Base-by-base conservation (phyloP, 192 early-diverging fungal species). In the Linnemannia schmuckeri region DNA sequence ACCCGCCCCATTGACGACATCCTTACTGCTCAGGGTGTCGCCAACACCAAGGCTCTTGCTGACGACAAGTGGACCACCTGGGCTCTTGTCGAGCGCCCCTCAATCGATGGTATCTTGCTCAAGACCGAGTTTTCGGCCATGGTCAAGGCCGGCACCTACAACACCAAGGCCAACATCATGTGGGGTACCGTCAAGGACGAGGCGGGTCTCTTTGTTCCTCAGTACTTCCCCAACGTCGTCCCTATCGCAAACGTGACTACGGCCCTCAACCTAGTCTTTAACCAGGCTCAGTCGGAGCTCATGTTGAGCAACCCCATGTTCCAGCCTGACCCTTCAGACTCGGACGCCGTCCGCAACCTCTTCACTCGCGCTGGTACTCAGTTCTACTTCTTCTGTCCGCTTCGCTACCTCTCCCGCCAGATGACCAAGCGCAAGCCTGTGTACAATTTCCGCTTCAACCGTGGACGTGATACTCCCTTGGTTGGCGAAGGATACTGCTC, bases 141-240 rank as follows among this genome's bases (percentile, higher is more conserved):
- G 40, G 80, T 89, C 22, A 88, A 84, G 79, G 57, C 70, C 0
- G 89, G 89, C 27, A 61, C 46, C 8, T 85, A 89, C 70, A 83
- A 88, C 54, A 86, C 74, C 42, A 85, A 86, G 54, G 88, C 84
- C 54, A 80, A 81, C 44, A 82, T 84, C 75, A 72, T 88, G 74
- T 81, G 79, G 75, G 76, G 81, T 18, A 77, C 71, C 1, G 68
- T 71, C 74, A 37, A 84, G 6, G 77, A 88, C 30, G 88, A 88
- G 18, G 82, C 70, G 8, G 88, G 78, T 15, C 46, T 55, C 10
- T 81, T 85, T 18, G 70, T 89, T 0, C 47, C 72, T 27, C 72
- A 54, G 6, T 75, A 76, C 27, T 88, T 77, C 77, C 82, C 77
- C 6, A 66, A 77, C 18, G 71, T 70, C 22, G 74, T 85, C 35